A percentile compares a stretch with the other conserved stretches of the same genome.
Conservation (phyloP, 257 asterid genomes). For the Dorcoceras hygrometricum region DNA sequence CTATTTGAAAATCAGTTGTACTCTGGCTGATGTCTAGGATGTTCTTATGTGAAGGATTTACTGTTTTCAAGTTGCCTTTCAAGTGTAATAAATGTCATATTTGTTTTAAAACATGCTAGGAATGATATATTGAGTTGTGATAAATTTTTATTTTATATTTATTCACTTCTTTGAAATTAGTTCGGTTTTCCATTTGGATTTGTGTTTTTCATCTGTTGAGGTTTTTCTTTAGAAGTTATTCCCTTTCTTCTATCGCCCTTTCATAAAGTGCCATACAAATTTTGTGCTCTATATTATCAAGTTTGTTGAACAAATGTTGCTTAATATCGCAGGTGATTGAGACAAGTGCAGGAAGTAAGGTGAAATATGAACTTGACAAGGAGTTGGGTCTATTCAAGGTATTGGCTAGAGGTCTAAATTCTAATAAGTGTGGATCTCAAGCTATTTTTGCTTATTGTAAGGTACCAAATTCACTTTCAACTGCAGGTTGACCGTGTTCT, state of each 20-base stretch:
- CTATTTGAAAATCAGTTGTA: slow-evolving; percentile 3
- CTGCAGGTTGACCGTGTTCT: slow-evolving; percentile 93
- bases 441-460: slow-evolving; percentile 1
- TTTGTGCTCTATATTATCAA: neutral
- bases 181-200: neutral
- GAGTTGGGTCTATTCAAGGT: slow-evolving; percentile 97
- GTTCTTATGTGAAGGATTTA: slow-evolving; percentile 11
- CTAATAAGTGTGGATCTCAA: slow-evolving; percentile 5
- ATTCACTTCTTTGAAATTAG: slow-evolving; percentile 6
- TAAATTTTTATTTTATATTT: slow-evolving; percentile 12
- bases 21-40: slow-evolving; percentile 1
- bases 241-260: no score
- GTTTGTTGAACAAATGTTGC: slow-evolving; percentile 17
- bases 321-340: slow-evolving; percentile 73
- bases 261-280: no score
- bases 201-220: neutral
- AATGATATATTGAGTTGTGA: neutral
- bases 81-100: no score
- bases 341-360: slow-evolving; percentile 92
- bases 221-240: neutral
- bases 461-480: slow-evolving; percentile 23
- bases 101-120: no score
- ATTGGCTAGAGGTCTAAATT: neutral
- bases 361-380: slow-evolving; percentile 96
- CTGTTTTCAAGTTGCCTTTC: no score